Base-by-base conservation (phyloP, 129 eudicot genomes). In the Mikania micrantha region DNA sequence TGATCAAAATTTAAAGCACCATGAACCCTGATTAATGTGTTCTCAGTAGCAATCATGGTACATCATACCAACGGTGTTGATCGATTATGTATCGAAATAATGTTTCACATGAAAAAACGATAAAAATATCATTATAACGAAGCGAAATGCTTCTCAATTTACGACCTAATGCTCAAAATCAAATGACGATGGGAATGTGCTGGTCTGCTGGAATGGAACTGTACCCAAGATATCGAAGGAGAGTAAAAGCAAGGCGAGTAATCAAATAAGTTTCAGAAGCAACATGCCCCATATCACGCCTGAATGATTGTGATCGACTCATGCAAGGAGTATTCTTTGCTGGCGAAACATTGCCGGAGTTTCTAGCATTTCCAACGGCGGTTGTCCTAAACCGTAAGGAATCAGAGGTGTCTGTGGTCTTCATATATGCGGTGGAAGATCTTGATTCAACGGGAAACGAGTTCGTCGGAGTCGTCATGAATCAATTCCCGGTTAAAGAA, bases 201-300 rank as follows among this genome's bases (percentile, higher is more conserved):
- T n/a, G n/a, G n/a, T n/a, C n/a, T n/a, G n/a, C n/a, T 60, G 24
- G 4, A 9, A 1, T 13, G 19, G 36, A 47, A 42, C 34, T 21
- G 69, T 92, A 92, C 98, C 98, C 98, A 61, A 92, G 96, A 27
- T 78, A 86, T 9, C 85, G 47, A 21, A 91, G 88, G 47, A 91
- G 90, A 75, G 68, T 81, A 59, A 88, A 88, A 45, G 67, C 67
- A 67, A 91, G 96, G 7, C 82, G 62, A 49, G 96, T 85, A 29
- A 91, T 58, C 74, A 91, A 63, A 67, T 73, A 91, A 34, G 97
- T 91, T 84, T 88, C 95, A 24, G 82, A 81, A 25, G 97, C 97
- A 41, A 90, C 97, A 79, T 88, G 88, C 12, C 79, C 83, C 2
- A 88, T 36, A 9, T 91, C 97, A 1, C 75, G 69, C 41, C 83